Conservation (phyloP, 495 filamentous ascomycete species). For the Talaromyces adpressus region DNA sequence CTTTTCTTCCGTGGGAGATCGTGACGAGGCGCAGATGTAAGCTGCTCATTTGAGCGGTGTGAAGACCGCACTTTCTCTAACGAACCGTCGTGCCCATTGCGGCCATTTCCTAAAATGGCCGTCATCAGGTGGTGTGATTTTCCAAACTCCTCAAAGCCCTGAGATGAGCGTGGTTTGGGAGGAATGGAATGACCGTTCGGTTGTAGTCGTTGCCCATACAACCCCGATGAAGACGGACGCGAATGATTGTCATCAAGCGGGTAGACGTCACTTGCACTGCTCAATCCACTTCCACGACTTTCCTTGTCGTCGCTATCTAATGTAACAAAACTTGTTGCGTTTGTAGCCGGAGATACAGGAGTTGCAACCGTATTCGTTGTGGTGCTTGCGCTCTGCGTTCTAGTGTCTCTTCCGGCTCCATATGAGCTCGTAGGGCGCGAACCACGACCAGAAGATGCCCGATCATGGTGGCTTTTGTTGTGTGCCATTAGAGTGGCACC, state of each 20-base stretch:
- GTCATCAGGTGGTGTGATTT: conserved; percentile 22
- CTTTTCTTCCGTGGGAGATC: conserved; percentile 32
- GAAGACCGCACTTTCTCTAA: background rate
- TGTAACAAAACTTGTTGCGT: conserved; percentile 45
- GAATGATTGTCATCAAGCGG: conserved; percentile 19
- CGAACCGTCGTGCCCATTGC: conserved; percentile 17
- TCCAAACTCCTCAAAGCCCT: conserved; percentile 18
- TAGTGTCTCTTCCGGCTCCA: conserved; percentile 33
- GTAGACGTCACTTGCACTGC: conserved; percentile 11
- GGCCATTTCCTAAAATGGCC: conserved; percentile 17
- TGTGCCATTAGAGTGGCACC: conserved; percentile 22
- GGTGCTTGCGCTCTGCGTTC: conserved; percentile 35
- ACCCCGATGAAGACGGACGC: conserved; percentile 23
- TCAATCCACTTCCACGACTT: conserved; percentile 21
- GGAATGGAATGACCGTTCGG: conserved; percentile 16
- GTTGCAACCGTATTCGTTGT: conserved; percentile 38
- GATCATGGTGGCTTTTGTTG: conserved; percentile 26
- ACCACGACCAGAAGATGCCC: conserved; percentile 21
- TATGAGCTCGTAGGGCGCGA: conserved; percentile 31
- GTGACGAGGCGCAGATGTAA: background rate
- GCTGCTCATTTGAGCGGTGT: conserved; percentile 1
- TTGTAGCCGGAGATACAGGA: conserved; percentile 41
- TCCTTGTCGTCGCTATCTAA: conserved; percentile 42
- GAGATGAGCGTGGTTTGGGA: conserved; percentile 14
- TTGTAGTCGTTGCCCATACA: conserved; percentile 15